These are phyloP conservation scores for Phytophthora crassamura DNA, from an alignment of 352 stramenopile species.

Conservation along the genomic window DNA sequence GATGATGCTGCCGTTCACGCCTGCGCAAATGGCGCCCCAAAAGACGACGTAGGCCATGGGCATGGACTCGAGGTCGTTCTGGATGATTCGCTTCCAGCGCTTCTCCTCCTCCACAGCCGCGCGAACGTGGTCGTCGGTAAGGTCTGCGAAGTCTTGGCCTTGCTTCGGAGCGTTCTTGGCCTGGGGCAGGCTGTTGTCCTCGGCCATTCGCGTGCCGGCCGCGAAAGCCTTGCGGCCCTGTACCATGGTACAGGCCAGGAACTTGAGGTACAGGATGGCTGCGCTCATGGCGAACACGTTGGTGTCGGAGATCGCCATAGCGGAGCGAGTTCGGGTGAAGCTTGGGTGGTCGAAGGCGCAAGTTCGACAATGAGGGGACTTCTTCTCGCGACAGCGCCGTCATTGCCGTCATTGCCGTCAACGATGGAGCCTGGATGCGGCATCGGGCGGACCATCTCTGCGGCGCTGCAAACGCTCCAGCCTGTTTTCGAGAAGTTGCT, in stretches of 20 bases:
- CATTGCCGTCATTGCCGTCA: conserved; percentile 11
- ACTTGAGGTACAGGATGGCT: conserved; percentile 69
- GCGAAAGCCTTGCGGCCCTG: conserved; percentile 56
- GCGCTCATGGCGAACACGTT: conserved; percentile 53
- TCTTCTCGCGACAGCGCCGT: conserved; percentile 21
- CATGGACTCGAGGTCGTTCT: conserved; percentile 72
- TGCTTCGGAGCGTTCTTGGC: conserved; percentile 29
- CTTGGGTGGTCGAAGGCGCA: conserved; percentile 30
- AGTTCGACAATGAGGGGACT: conserved; percentile 33
- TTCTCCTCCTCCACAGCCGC: conserved; percentile 38
- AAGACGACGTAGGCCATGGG: conserved; percentile 63
- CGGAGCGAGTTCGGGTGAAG: conserved; percentile 9
- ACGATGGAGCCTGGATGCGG: conserved; percentile 23
- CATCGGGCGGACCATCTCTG: conserved; percentile 17
- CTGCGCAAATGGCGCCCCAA: conserved; percentile 43
- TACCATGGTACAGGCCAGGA: conserved; percentile 55
- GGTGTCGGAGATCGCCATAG: conserved; percentile 34
- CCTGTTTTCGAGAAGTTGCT: conserved; percentile 31
- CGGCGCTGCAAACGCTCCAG: conserved; percentile 23
- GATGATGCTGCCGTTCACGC: conserved; percentile 41
- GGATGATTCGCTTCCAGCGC: conserved; percentile 65
- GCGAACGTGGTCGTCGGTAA: conserved; percentile 32
- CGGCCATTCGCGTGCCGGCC: conserved; percentile 50
- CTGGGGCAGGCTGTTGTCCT: conserved; percentile 51
- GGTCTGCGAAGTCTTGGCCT: conserved; percentile 33